Conservation (phyloP, 2,329 filamentous ascomycete species). For the Teratosphaeriaceae sp. region DNA sequence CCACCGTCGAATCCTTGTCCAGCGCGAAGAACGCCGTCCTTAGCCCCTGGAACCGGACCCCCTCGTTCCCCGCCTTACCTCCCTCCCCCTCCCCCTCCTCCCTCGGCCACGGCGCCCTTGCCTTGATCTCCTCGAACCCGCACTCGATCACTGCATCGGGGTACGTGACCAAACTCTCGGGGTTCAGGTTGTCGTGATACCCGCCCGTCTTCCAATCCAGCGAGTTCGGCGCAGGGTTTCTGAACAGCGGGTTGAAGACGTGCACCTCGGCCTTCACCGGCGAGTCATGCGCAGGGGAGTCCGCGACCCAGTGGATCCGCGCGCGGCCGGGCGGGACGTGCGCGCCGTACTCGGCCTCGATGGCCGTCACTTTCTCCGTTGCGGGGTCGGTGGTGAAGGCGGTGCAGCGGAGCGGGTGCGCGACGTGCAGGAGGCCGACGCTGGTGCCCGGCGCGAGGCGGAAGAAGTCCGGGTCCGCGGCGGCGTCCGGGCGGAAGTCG, state of each 20-base stretch:
- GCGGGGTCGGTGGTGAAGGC: slow-evolving; percentile 60
- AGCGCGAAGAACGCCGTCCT: slow-evolving; percentile 82
- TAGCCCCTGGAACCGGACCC: slow-evolving; percentile 87
- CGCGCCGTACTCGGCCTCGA: slow-evolving; percentile 64
- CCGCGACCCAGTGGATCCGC: slow-evolving; percentile 82
- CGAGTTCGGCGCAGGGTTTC: slow-evolving; percentile 72
- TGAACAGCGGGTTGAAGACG: slow-evolving; percentile 77
- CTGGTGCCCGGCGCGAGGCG: slow-evolving; percentile 67
- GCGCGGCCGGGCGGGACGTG: slow-evolving; percentile 44
- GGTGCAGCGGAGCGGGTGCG: slow-evolving; percentile 61
- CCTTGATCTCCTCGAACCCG: slow-evolving; percentile 71
- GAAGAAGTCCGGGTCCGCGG: slow-evolving; percentile 70
- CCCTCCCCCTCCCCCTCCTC: slow-evolving; percentile 62
- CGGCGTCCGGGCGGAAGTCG: slow-evolving; percentile 69
- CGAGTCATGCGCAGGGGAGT: slow-evolving; percentile 54
- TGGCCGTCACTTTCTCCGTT: slow-evolving; percentile 58
- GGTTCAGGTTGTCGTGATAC: slow-evolving; percentile 78
- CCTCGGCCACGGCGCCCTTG: slow-evolving; percentile 73
- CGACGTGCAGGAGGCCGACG: slow-evolving; percentile 66
- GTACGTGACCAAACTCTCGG: slow-evolving; percentile 75
- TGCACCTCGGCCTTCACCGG: slow-evolving; percentile 64
- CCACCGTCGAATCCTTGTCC: slow-evolving; percentile 59
- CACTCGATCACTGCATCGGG: slow-evolving; percentile 71
- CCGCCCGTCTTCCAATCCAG: slow-evolving; percentile 63
- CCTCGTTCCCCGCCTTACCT: slow-evolving; percentile 52